phyloP scores from a whole-genome alignment of 306 rosid genomes.

The Gleditsia sinensis region DNA sequence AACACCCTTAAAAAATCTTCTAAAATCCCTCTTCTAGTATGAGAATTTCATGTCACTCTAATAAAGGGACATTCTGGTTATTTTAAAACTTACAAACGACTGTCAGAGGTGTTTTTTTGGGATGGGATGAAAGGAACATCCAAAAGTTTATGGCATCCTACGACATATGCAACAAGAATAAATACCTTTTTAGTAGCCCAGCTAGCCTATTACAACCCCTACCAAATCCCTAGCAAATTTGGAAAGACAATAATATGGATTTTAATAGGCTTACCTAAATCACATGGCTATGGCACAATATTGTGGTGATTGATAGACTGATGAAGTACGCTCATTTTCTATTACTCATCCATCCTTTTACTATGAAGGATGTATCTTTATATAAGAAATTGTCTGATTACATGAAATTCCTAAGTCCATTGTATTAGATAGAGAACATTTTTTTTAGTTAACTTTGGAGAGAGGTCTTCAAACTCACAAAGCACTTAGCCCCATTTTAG shows the following conservation, averaged over 20 bases:
- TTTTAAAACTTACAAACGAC: not conserved
- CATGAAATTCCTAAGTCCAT: not conserved
- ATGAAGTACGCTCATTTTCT: not conserved
- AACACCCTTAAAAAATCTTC: no score
- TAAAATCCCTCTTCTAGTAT: no score
- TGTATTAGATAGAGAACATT: rapidly evolving
- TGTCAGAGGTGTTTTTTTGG: not conserved
- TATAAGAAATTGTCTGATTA: not conserved
- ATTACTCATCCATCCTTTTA: not conserved
- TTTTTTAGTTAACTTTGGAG: not conserved
- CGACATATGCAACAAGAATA: not conserved
- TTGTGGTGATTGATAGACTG: not conserved
- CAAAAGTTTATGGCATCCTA: not conserved
- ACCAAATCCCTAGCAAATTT: not conserved
- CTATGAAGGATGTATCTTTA: not conserved
- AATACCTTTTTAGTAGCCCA: not conserved
- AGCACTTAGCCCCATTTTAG: not conserved
- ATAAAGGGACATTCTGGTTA: not conserved
- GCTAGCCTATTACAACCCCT: not conserved
- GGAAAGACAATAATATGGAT: not conserved
- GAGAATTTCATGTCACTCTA: not conserved
- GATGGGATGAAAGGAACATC: not conserved
- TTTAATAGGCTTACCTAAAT: not conserved
- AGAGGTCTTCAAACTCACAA: not conserved
- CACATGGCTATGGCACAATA: not conserved